Base-by-base conservation (phyloP, 2,329 filamentous ascomycete species). In the Calonectria pauciramosa region DNA sequence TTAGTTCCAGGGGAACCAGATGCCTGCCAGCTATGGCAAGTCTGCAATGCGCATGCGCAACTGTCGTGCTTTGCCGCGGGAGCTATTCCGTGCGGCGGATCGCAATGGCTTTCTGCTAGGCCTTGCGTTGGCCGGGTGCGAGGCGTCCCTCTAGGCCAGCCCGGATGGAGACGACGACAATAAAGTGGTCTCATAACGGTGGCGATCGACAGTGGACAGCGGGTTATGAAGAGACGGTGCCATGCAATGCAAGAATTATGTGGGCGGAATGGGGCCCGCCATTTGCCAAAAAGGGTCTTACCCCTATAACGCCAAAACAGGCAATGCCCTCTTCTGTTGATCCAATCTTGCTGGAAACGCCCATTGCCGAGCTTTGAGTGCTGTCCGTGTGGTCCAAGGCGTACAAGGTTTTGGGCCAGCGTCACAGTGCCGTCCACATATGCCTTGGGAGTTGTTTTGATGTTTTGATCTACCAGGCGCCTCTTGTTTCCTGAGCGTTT, bases 241-340 rank as follows among this genome's bases (percentile, higher is more conserved):
- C 26, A 73, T 67, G 75, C 68, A 70, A 64, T 70, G 67, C 72
- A 44, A 70, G 41, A 71, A 60, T 73, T 73, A 47, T 72, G 70
- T 75, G 68, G 67, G 60, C 63, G 47, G 56, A 38, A 63, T 41
- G 56, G 56, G 56, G 56, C 56, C 23, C 56, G n/a, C 36, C 56
- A 73, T 67, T 76, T 56, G 44, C 67, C 47, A 26, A 63, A 63
- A 63, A 41, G 34, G 23, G 34, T 38, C 23, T 38, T 26, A 28
- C 36, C 36, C 34, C 56, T 41, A 63, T 41, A 63, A 28, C 23
- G 16, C 16, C 56, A 41, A 63, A 63, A 26, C 56, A 41, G 23
- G 30, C 9, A 11, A 18, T 54, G 51, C 16, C 9, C 16, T 54
- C 16, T 13, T 26, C n/a, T 47, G n/a, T 13, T 13, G n/a, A 4